Evolutionary conservation across 2,329 filamentous ascomycete genomes (phyloP).

Genomic region (Penicillium sp.): DNA sequence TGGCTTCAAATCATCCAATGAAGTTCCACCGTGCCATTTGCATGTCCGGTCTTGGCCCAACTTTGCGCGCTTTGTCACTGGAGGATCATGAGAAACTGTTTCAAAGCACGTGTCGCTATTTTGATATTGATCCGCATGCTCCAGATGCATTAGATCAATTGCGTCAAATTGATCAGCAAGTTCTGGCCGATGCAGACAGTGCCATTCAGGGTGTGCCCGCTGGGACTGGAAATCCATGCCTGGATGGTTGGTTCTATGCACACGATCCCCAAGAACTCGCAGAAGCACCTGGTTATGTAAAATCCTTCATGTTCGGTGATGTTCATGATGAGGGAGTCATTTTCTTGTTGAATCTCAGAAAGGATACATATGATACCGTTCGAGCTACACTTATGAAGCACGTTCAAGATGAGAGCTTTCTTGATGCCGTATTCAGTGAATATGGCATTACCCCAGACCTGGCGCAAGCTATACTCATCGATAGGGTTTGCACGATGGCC

Average conservation of each 20-base stretch:
- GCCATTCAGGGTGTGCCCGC: slow-evolving; percentile 8
- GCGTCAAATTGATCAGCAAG: slow-evolving; percentile 7
- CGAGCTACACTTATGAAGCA: slow-evolving; percentile 5
- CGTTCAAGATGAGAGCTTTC: slow-evolving; percentile 1
- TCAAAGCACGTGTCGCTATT: slow-evolving; percentile 6
- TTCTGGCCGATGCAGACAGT: slow-evolving; percentile 10
- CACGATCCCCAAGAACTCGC: slow-evolving; percentile 2
- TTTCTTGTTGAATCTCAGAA: slow-evolving; percentile 4
- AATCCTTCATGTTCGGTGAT: slow-evolving; percentile 8
- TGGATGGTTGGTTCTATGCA: slow-evolving; percentile 14
- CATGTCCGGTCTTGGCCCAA: slow-evolving; percentile 14
- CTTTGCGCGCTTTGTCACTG: background rate
- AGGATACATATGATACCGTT: slow-evolving; percentile 7
- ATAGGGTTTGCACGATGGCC: slow-evolving; percentile 3
- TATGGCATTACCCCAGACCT: slow-evolving; percentile 6
- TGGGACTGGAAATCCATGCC: slow-evolving; percentile 11
- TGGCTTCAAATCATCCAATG: slow-evolving; percentile 11
- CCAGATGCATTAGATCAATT: slow-evolving; percentile 8
- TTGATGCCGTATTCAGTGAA: background rate
- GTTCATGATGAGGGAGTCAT: slow-evolving; percentile 13
- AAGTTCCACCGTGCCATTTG: slow-evolving; percentile 13
- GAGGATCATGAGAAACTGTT: slow-evolving; percentile 7
- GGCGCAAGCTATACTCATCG: background rate
- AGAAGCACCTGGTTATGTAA: slow-evolving; percentile 2
- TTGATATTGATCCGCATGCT: slow-evolving; percentile 3